Evolutionary conservation across 305 asterid genomes (phyloP).

Genomic region (Solanum hybrid): DNA sequence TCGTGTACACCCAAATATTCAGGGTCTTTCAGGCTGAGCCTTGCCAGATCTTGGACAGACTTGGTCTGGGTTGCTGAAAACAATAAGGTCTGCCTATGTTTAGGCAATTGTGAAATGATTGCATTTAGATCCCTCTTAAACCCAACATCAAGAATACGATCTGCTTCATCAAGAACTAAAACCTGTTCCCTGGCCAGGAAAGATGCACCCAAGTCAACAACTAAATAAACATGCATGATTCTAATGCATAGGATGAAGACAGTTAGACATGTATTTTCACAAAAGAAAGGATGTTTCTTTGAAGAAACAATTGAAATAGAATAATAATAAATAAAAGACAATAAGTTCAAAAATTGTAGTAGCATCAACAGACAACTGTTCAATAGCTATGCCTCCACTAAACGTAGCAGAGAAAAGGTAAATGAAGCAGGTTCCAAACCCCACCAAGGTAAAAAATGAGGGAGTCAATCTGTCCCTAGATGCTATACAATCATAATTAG

Average conservation of each 20-base stretch:
- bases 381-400: background rate
- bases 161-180: conserved; percentile 96
- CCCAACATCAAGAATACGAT: conserved; percentile 85
- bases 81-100: conserved; percentile 67
- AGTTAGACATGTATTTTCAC: background rate
- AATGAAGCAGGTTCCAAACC: background rate
- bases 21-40: conserved; percentile 95
- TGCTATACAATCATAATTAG: background rate
- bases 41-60: conserved; percentile 90
- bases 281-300: background rate
- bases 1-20: conserved; percentile 91
- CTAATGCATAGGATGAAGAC: background rate
- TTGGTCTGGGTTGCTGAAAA: conserved; percentile 99
- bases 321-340: background rate
- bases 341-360: background rate
- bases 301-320: background rate
- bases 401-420: background rate
- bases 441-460: background rate
- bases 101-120: conserved; percentile 88
- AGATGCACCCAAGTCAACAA: conserved; percentile 21
- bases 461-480: background rate
- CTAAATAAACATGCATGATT: background rate
- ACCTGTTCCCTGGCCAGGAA: conserved; percentile 62
- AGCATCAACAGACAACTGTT: background rate
- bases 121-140: conserved; percentile 82